Percentiles rank a stretch among this genome's conserved stretches.
These are phyloP conservation scores for Recurvomyces mirabilis DNA, from an alignment of 495 filamentous ascomycete genomes.

Conservation along the genomic window DNA sequence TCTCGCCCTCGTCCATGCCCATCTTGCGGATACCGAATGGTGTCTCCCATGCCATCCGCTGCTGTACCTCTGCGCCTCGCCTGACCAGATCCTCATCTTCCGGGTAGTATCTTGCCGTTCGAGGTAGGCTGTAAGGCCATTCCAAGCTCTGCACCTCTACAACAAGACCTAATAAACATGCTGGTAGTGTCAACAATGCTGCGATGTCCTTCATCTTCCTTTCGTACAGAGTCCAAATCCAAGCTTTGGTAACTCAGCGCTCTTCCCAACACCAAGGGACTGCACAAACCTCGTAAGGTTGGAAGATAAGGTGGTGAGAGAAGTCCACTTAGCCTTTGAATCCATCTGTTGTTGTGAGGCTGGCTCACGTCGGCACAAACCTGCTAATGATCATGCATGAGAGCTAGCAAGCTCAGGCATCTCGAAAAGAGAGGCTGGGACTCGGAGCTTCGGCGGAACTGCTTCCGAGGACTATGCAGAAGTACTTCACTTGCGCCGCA, in stretches of 20 bases:
- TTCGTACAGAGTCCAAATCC: too few relatives aligned
- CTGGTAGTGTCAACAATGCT: slow-evolving; percentile 1
- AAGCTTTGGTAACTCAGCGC: not conserved
- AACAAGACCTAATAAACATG: slow-evolving; percentile 2
- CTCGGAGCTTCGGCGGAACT: too few relatives aligned
- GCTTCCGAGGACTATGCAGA: too few relatives aligned
- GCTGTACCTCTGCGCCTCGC: slow-evolving; percentile 27
- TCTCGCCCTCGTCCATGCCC: slow-evolving; percentile 70
- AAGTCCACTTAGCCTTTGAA: slow-evolving; percentile 4
- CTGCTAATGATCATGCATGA: slow-evolving; percentile 2
- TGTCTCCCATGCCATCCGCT: slow-evolving; percentile 25
- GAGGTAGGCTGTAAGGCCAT: slow-evolving; percentile 36
- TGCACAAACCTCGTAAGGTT: not conserved
- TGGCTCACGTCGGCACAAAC: slow-evolving; percentile 3
- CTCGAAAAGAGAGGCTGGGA: slow-evolving; percentile 1
- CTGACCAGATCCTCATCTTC: slow-evolving; percentile 30
- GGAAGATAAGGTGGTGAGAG: not conserved
- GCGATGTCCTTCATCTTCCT: slow-evolving; percentile 1
- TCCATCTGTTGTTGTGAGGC: not conserved
- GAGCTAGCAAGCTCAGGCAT: not conserved
- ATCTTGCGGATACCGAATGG: slow-evolving; percentile 58
- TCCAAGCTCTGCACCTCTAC: slow-evolving; percentile 4
- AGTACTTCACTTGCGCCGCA: too few relatives aligned
- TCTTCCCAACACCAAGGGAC: not conserved
- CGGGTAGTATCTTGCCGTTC: slow-evolving; percentile 35